These are phyloP conservation scores for Thraustochytrium sp. DNA, from an alignment of 352 stramenopile genomes.

Conservation along the genomic window DNA sequence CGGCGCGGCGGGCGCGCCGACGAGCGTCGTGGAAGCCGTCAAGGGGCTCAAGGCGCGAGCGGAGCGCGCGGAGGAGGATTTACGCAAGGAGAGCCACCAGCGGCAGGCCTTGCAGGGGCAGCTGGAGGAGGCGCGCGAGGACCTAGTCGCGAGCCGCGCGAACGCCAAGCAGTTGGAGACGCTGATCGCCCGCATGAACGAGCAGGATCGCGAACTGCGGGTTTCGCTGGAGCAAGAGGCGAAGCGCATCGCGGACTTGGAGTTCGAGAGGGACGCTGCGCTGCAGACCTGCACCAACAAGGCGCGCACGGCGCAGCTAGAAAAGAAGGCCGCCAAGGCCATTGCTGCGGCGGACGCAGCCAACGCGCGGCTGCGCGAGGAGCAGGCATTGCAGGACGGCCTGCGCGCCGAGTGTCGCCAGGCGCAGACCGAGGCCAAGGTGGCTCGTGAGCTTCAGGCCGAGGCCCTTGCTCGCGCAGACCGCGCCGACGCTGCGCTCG, in stretches of 20 bases:
- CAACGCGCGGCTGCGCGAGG: background rate
- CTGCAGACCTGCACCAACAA: background rate
- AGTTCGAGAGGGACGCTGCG: conserved; percentile 1
- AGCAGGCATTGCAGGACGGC: background rate
- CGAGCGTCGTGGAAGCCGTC: background rate
- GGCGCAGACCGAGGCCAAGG: background rate
- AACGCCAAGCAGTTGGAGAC: conserved; percentile 25
- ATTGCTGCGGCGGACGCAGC: background rate
- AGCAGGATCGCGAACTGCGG: conserved; percentile 3
- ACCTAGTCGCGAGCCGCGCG: background rate
- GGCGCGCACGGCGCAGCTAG: background rate
- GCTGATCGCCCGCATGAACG: conserved; percentile 10
- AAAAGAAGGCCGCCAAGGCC: background rate
- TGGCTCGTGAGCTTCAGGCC: background rate
- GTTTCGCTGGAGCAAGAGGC: background rate
- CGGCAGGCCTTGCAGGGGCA: background rate
- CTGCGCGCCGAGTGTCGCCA: background rate
- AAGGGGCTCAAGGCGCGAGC: background rate
- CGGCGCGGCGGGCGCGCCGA: too few species aligned
- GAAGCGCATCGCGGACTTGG: conserved; percentile 11
- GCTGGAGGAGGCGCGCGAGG: background rate
- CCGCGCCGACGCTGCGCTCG: background rate
- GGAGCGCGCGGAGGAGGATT: background rate
- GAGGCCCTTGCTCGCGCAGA: background rate
- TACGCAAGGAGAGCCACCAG: background rate